These are phyloP conservation scores for Vachellia pachyceras DNA, from an alignment of 306 rosid species.

Conservation along the genomic window DNA sequence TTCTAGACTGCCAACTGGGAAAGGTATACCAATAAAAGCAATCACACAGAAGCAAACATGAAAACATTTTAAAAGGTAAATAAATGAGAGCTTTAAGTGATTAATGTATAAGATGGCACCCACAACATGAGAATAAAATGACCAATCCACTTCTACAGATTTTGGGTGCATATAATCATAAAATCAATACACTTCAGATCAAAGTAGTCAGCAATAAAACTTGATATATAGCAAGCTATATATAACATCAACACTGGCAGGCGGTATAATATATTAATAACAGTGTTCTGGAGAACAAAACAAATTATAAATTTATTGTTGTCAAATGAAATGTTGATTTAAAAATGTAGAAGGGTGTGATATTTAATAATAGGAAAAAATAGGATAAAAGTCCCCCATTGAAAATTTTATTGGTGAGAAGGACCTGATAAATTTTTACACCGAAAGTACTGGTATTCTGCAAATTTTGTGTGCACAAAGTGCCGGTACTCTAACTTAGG, in stretches of 20 bases:
- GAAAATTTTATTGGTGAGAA: too few species aligned
- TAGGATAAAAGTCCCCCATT: too few species aligned
- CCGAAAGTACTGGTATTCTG: too few species aligned
- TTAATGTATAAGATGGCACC: not conserved
- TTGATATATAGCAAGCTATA: not conserved
- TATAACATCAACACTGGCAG: not conserved
- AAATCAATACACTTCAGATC: not conserved
- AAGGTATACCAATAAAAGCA: not conserved
- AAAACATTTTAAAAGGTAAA: not conserved
- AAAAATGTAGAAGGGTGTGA: too few species aligned
- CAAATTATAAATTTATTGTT: too few species aligned
- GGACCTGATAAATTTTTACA: too few species aligned
- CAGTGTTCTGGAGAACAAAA: not conserved
- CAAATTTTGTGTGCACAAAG: too few species aligned
- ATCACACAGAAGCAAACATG: constrained; percentile 5
- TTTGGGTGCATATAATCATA: not conserved
- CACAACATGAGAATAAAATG: not conserved
- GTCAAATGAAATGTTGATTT: too few species aligned
- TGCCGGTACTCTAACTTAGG: too few species aligned
- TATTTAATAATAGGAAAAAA: too few species aligned
- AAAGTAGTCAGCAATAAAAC: not conserved
- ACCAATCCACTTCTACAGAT: not conserved
- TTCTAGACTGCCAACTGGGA: constrained; percentile 27
- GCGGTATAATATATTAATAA: not conserved
- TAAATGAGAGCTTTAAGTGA: not conserved